Conservation (phyloP, 768 basidiomycete species). For the Auriscalpium orientale region DNA sequence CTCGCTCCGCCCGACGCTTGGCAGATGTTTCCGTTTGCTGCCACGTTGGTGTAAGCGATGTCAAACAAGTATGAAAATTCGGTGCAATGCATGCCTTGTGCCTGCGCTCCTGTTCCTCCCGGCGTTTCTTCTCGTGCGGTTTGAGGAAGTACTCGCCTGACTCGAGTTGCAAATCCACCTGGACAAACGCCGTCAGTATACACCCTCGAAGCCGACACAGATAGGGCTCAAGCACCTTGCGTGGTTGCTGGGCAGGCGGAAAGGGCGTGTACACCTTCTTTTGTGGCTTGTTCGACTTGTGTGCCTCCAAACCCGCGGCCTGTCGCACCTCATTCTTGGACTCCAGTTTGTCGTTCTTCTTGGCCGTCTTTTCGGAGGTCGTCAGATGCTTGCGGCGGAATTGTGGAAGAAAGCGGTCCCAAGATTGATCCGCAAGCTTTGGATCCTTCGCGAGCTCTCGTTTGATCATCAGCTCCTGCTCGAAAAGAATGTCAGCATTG, state of each 20-base stretch:
- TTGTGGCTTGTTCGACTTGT: slow-evolving; percentile 37
- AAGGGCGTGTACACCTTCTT: slow-evolving; percentile 99
- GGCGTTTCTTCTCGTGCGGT: slow-evolving; percentile 72
- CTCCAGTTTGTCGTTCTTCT: slow-evolving; percentile 71
- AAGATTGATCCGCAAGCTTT: slow-evolving; percentile 85
- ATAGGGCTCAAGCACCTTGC: slow-evolving; percentile 54
- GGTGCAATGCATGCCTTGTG: slow-evolving; percentile 50
- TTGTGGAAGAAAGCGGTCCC: slow-evolving; percentile 96
- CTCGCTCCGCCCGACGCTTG: slow-evolving; percentile 70
- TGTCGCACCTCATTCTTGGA: slow-evolving; percentile 56
- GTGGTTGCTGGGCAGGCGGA: slow-evolving; percentile 89
- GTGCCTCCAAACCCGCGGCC: slow-evolving; percentile 55
- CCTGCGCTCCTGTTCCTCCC: slow-evolving; percentile 62
- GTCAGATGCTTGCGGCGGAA: slow-evolving; percentile 91
- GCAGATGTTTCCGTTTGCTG: slow-evolving; percentile 77
- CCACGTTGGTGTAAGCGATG: neutral
- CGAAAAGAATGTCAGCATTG: neutral
- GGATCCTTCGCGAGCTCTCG: slow-evolving; percentile 98
- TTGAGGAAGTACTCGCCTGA: slow-evolving; percentile 99
- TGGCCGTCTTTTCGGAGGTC: slow-evolving; percentile 88
- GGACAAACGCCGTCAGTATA: neutral
- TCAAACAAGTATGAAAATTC: neutral
- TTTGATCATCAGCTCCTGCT: slow-evolving; percentile 94
- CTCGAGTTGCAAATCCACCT: slow-evolving; percentile 92
- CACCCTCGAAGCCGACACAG: neutral